Evolutionary conservation across 169 alveolate species (phyloP), one percentile per base, ranked within the genome.

Genomic region (Plasmodium fragile): DNA sequence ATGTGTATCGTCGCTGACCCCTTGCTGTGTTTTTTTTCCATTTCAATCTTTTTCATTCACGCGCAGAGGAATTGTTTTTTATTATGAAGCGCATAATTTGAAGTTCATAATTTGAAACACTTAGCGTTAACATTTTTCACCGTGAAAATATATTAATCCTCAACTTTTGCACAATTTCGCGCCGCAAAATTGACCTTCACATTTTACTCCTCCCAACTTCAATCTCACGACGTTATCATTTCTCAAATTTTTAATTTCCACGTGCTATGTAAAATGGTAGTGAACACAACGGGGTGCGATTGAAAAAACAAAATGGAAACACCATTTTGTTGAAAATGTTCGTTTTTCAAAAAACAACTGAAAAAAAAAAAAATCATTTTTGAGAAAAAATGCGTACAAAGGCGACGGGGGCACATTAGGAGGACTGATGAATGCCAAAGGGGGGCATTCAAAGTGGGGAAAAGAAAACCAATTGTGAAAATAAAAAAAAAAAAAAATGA

Each of bases 321-420:
- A 22, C 75, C n/a, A 28, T 11, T 65, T 65, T 65, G 39, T 65
- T 65, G 75, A 8, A 65, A 65, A 65, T 65, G 30, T 65, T 65
- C 36, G n/a, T 65, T 65, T 65, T 65, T 65, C 75, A 65, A 65
- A 65, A 65, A 65, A 25, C 41, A 65, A 65, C 75, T 65, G 75
- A 65, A 65, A 65, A 65, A 65, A 59, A 59, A 59, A 65, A 22
- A 65, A 59, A 18, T 8, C 16, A 22, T 22, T 65, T 65, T 65
- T 25, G 16, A 65, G 75, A 25, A 65, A 65, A 65, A 18, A 65
- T 65, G 75, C n/a, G n/a, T 65, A 65, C 13, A 65, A 59, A 59
- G 72, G 75, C n/a, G n/a, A 45, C 16, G 18, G 41, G 30, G 36
- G 41, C 36, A 65, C 36, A n/a, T 65, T 65, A 7, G 75, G 16